Evolutionary conservation across 1,139 yeast genomes (phyloP).

Genomic region (Candida smagusa): DNA sequence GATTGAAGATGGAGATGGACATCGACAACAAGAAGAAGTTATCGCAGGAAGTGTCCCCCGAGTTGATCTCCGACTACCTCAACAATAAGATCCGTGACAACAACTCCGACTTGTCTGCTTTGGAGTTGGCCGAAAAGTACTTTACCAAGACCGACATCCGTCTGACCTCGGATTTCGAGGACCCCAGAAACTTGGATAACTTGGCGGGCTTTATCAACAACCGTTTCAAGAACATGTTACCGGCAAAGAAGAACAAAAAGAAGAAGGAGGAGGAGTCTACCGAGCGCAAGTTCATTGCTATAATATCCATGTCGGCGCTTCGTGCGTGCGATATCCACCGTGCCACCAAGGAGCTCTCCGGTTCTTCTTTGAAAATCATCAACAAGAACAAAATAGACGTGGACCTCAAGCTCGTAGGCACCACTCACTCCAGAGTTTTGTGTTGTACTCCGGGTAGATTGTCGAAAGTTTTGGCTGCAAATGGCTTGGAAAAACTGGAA

Average conservation of each 20-base stretch:
- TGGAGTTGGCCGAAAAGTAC: constrained; percentile 60
- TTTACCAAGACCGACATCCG: constrained; percentile 47
- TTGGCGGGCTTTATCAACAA: constrained; percentile 41
- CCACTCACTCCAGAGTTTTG: constrained; percentile 51
- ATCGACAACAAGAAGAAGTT: constrained; percentile 48
- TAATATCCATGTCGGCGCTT: constrained; percentile 65
- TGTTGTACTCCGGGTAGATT: constrained; percentile 70
- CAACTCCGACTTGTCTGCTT: constrained; percentile 55
- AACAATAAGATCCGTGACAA: constrained; percentile 49
- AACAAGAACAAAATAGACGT: constrained; percentile 62
- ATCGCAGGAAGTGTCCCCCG: constrained; percentile 47
- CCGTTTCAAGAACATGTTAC: constrained; percentile 45
- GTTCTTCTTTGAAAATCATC: constrained; percentile 62
- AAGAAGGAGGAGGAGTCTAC: constrained; percentile 12
- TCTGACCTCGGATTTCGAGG: constrained; percentile 47
- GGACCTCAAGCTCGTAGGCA: constrained; percentile 50
- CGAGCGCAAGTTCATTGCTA: constrained; percentile 48
- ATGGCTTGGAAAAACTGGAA: constrained; percentile 43
- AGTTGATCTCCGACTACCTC: constrained; percentile 57
- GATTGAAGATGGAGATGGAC: constrained; percentile 57
- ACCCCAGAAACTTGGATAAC: constrained; percentile 47
- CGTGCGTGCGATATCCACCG: constrained; percentile 73
- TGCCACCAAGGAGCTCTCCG: constrained; percentile 51
- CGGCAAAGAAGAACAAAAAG: constrained; percentile 17
- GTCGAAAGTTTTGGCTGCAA: constrained; percentile 41